phyloP scores from a whole-genome alignment of 2,329 filamentous ascomycete genomes.

The Colletotrichum nymphaeae region DNA sequence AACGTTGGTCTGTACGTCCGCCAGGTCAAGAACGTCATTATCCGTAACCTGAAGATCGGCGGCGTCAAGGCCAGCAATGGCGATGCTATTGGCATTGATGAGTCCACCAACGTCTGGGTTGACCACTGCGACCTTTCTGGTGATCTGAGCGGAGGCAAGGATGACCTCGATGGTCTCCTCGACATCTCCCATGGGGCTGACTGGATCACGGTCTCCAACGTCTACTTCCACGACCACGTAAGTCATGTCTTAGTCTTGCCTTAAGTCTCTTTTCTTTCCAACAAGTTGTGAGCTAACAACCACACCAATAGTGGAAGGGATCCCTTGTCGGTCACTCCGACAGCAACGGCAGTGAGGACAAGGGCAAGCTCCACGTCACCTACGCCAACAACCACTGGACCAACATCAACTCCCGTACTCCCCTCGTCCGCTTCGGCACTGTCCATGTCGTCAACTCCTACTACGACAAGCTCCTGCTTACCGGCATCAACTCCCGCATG shows the following conservation, averaged over 20 bases:
- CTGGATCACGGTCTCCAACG: slow-evolving; percentile 55
- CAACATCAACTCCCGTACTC: slow-evolving; percentile 70
- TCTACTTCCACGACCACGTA: slow-evolving; percentile 56
- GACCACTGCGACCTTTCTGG: slow-evolving; percentile 56
- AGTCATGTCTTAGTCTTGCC: background rate
- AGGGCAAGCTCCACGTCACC: slow-evolving; percentile 67
- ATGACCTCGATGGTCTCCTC: slow-evolving; percentile 56
- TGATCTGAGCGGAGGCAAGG: slow-evolving; percentile 51
- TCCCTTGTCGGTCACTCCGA: slow-evolving; percentile 72
- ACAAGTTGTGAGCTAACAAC: slow-evolving; percentile 40
- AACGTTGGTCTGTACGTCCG: slow-evolving; percentile 64
- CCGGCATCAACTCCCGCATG: slow-evolving; percentile 65
- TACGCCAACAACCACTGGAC: slow-evolving; percentile 71
- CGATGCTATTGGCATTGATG: slow-evolving; percentile 64
- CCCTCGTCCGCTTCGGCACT: slow-evolving; percentile 71
- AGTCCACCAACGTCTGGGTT: slow-evolving; percentile 59
- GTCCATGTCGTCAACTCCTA: slow-evolving; percentile 60
- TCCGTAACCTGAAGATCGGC: slow-evolving; percentile 66
- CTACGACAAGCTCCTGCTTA: slow-evolving; percentile 54
- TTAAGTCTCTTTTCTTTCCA: too few relatives aligned
- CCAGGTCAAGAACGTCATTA: slow-evolving; percentile 63
- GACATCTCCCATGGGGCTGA: slow-evolving; percentile 58
- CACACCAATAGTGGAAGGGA: slow-evolving; percentile 60
- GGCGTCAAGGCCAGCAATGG: slow-evolving; percentile 61
- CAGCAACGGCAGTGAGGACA: slow-evolving; percentile 67